Base-by-base conservation (phyloP, 345 rosid species). In the Gossypium thurberi region DNA sequence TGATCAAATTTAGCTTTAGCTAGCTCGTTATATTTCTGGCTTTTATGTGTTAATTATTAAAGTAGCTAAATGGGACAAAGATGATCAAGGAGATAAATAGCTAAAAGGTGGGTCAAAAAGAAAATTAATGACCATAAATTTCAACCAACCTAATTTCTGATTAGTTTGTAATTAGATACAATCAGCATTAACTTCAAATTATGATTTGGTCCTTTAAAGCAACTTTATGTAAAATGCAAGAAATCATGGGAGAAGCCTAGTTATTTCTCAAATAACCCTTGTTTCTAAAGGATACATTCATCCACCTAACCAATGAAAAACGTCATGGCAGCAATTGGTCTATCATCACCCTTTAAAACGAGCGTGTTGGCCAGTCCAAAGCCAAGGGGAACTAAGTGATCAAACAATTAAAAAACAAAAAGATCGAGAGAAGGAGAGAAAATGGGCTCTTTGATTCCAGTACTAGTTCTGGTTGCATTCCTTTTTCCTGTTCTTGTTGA, bases 231-330 rank as follows among this genome's bases (percentile, higher is more conserved):
- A 82, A 77, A 42, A 68, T 76, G 79, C 74, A 86, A 57, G 83
- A 74, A 74, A 87, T 69, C 66, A 60, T 23, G 52, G 37, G 59
- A 15, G 37, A 13, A 71, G 60, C 58, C 56, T 56, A 15, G 62
- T 21, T 25, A 46, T 74, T 43, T 13, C 42, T 48, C 60, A 55
- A 10, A 56, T 67, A 80, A 85, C 79, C 77, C 90, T 83, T 87
- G 81, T 69, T 77, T 72, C 76, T 64, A 53, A 87, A 88, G 95
- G 77, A 69, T 78, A 69, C 71, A 69, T 78, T 74, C 78, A 68
- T 80, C 66, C 88, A 88, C 90, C 86, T 85, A 86, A 82, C 87
- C 51, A 75, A 44, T 23, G 18, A 70, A 86, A 86, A 92, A 88
- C 79, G 93, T 90, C 97, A 69, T 82, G 69, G 76, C 76, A 86